Percentiles rank a stretch among this genome's conserved stretches.
Conservation (phyloP, 129 eudicot genomes). For the Centella asiatica region DNA sequence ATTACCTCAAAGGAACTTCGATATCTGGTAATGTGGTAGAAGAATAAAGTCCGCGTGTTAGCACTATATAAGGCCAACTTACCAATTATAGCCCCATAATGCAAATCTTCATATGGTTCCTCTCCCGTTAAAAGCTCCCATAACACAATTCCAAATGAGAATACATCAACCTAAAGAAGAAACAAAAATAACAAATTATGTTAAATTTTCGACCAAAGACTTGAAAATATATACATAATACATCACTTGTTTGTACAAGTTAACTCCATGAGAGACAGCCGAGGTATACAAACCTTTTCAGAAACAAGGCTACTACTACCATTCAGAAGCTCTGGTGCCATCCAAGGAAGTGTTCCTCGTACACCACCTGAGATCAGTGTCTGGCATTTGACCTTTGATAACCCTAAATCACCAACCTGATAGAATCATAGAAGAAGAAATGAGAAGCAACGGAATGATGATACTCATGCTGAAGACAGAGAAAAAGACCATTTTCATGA, state of each 20-base stretch:
- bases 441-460: background rate
- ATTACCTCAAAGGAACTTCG: background rate
- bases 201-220: too few relatives aligned
- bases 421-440: background rate
- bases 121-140: constrained; percentile 95
- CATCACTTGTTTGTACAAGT: too few relatives aligned
- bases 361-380: constrained; percentile 93
- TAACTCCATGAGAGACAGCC: too few relatives aligned
- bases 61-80: constrained; percentile 7
- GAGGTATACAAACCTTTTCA: constrained; percentile 53
- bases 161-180: constrained; percentile 68
- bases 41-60: too few relatives aligned
- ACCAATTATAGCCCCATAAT: constrained; percentile 95
- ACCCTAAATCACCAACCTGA: constrained; percentile 95
- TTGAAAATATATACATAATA: too few relatives aligned
- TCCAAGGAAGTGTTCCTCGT: constrained; percentile 99
- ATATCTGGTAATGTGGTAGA: too few relatives aligned
- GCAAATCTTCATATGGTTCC: constrained; percentile 84
- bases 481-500: background rate
- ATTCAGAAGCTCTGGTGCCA: constrained; percentile 97
- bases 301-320: constrained; percentile 95
- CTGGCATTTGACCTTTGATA: constrained; percentile 91
- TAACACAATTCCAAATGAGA: constrained; percentile 87
- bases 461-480: background rate
- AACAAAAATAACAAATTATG: background rate